Evolutionary conservation across 257 asterid genomes (phyloP), one percentile per base, ranked within the genome.

Genomic region (Dorcoceras hygrometricum): DNA sequence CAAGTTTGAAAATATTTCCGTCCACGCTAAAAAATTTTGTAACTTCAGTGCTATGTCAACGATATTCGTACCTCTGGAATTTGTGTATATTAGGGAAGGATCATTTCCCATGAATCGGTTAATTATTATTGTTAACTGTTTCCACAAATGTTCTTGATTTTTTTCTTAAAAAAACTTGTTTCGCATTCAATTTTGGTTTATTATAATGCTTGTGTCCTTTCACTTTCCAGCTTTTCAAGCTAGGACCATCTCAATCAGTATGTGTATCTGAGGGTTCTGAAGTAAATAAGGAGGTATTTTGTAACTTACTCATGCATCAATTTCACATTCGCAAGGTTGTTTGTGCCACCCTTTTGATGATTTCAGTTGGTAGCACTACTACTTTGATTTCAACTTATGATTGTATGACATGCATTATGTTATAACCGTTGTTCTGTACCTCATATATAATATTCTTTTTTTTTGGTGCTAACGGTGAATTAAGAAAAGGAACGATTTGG

Each of bases 191-290:
- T 36, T 67, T 68, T 71, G 72, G 43, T 76, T 73, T 24, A 8
- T 62, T 67, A 64, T 48, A 46, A 65, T 7, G 69, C 5, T 25
- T 54, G 67, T 57, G 65, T 12, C 32, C 61, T 75, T 64, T 28
- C 57, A 25, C 54, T 16, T 72, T 74, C 65, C 96, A 94, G 99
- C 89, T 94, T 75, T 86, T 82, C 77, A 87, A 81, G 90, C 76
- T 94, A 43, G 83, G 95, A n/a, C 83, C 89, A 0, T 78, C 59
- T 67, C 93, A 86, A 57, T 90, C 88, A 24, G 68, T 90, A 60
- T 94, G 96, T 69, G 71, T 87, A 43, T 76, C 91, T 59, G 98
- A 79, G 72, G 90, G 84, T 75, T 75, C 83, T 25, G 95, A 80
- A 75, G 60, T 62, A 71, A 78, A 76, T 71, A 84, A 85, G 75